Evolutionary conservation across 1,284 basidiomycete genomes (phyloP).

Genomic region (Tetrapyrgos nigripes): DNA sequence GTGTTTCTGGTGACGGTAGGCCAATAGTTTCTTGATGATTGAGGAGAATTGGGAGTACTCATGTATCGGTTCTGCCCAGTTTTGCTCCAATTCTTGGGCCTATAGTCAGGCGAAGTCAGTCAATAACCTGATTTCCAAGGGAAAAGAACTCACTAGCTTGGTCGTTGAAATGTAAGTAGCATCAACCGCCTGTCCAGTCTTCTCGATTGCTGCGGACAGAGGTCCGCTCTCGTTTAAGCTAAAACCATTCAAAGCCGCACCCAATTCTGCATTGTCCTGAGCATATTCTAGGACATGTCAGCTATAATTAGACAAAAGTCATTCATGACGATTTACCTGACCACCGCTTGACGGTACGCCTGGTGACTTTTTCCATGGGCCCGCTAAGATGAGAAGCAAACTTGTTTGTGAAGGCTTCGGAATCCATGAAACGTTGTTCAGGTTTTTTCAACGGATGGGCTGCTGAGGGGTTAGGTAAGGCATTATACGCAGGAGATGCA

Average conservation of each 20-base stretch:
- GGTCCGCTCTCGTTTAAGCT: conserved; percentile 84
- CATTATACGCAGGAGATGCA: conserved; percentile 78
- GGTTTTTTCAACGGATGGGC: conserved; percentile 87
- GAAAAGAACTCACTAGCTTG: conserved; percentile 69
- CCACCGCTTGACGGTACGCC: conserved; percentile 93
- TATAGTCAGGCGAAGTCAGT: conserved; percentile 35
- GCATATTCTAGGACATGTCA: conserved; percentile 66
- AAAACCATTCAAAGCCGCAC: conserved; percentile 95
- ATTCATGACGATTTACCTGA: conserved; percentile 59
- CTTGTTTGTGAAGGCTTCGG: conserved; percentile 95
- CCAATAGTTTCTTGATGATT: conserved; percentile 93
- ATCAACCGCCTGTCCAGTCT: conserved; percentile 95
- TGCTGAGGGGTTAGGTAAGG: conserved; percentile 88
- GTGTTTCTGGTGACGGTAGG: conserved; percentile 97
- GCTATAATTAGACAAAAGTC: conserved; percentile 3
- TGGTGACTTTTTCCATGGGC: conserved; percentile 96
- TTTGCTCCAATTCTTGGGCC: conserved; percentile 92
- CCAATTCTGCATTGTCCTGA: conserved; percentile 93
- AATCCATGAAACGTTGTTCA: conserved; percentile 95
- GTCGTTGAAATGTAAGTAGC: conserved; percentile 93
- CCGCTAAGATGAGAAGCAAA: conserved; percentile 92
- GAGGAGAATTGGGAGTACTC: conserved; percentile 95
- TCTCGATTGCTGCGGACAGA: conserved; percentile 84
- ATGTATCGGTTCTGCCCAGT: conserved; percentile 94
- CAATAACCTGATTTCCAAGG: conserved; percentile 9